A percentile compares a stretch with the other conserved stretches of the same genome.
Evolutionary conservation across 2,329 filamentous ascomycete genomes (phyloP).

Genomic region (Tothia fuscella): DNA sequence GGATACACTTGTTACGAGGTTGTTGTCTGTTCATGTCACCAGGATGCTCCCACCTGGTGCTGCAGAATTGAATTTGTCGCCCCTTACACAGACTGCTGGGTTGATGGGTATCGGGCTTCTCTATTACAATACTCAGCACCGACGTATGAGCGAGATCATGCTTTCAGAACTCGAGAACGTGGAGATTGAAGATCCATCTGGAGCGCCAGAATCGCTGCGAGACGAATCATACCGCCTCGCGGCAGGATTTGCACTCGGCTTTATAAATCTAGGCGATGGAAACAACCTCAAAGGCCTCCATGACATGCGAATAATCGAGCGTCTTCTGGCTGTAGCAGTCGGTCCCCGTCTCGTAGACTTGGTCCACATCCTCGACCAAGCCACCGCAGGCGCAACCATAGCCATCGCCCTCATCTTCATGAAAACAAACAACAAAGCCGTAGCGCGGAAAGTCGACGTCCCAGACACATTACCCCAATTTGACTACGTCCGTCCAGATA

Average conservation of each 20-base stretch:
- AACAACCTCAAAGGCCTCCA: slow-evolving; percentile 77
- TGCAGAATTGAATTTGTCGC: slow-evolving; percentile 86
- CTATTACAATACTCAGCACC: slow-evolving; percentile 90
- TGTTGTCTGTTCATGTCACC: slow-evolving; percentile 91
- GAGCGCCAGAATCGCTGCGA: slow-evolving; percentile 62
- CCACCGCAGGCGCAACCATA: slow-evolving; percentile 84
- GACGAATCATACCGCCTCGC: slow-evolving; percentile 95
- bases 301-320: slow-evolving; percentile 86
- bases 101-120: slow-evolving; percentile 94
- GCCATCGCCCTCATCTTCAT: slow-evolving; percentile 88
- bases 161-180: slow-evolving; percentile 89
- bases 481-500: slow-evolving; percentile 88
- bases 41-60: slow-evolving; percentile 86
- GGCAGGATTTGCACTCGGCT: slow-evolving; percentile 82
- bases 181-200: slow-evolving; percentile 60
- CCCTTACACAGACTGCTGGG: slow-evolving; percentile 86
- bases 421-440: slow-evolving; percentile 80
- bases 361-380: slow-evolving; percentile 85
- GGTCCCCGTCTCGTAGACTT: slow-evolving; percentile 83
- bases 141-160: slow-evolving; percentile 98
- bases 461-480: slow-evolving; percentile 85
- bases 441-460: slow-evolving; percentile 86
- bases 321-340: slow-evolving; percentile 73
- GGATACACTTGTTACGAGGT: slow-evolving; percentile 86
- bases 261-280: slow-evolving; percentile 90